Evolutionary conservation across 1,284 basidiomycete species (phyloP).

Genomic region (Leucoagaricus sp.): DNA sequence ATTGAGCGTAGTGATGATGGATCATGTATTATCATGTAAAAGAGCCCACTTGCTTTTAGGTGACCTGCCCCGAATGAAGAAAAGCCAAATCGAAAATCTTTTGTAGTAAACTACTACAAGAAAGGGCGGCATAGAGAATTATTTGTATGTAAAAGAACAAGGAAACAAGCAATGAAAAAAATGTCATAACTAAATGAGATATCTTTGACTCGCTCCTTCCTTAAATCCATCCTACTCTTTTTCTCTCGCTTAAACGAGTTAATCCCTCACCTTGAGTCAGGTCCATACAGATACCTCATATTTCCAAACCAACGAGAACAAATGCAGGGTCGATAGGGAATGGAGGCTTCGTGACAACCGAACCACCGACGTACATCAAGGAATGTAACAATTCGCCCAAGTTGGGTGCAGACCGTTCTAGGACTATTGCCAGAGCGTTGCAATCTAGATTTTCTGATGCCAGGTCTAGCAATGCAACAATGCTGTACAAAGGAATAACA

Average conservation of each 20-base stretch:
- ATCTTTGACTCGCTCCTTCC: neutral
- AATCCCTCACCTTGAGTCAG: slow-evolving; percentile 3
- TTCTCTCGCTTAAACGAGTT: neutral
- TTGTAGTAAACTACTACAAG: neutral
- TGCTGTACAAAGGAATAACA: slow-evolving; percentile 41
- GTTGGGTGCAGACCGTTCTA: slow-evolving; percentile 34
- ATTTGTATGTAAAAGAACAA: neutral
- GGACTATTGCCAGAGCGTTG: slow-evolving; percentile 72
- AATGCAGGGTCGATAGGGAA: slow-evolving; percentile 18
- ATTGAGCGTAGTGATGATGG: slow-evolving; percentile 56
- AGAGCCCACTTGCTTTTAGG: neutral
- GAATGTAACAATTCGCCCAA: slow-evolving; percentile 25
- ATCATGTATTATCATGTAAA: slow-evolving; percentile 73
- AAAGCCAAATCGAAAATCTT: neutral
- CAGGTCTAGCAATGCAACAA: slow-evolving; percentile 80
- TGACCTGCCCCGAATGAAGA: neutral
- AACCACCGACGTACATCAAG: slow-evolving; percentile 22
- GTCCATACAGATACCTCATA: slow-evolving; percentile 34
- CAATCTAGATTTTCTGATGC: slow-evolving; percentile 79
- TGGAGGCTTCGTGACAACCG: slow-evolving; percentile 18
- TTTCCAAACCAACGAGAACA: slow-evolving; percentile 45
- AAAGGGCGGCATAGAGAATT: slow-evolving; percentile 4
- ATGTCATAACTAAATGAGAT: neutral
- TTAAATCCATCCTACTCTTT: neutral
- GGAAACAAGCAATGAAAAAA: slow-evolving; percentile 15